Base-by-base conservation (phyloP, 140 eudicot genomes). In the Anethum foeniculum region DNA sequence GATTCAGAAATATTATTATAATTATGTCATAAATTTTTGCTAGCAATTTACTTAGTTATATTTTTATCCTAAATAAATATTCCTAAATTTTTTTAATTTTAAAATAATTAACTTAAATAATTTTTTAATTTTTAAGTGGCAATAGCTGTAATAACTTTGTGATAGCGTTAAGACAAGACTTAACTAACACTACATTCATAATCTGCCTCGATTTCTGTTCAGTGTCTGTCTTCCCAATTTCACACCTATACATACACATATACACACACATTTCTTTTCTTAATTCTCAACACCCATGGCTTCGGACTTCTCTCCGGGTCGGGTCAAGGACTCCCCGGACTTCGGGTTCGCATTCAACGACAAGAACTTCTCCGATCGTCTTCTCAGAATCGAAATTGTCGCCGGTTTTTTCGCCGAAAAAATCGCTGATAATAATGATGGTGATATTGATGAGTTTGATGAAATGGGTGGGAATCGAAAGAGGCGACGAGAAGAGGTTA, bases 311-410 rank as follows among this genome's bases (percentile, higher is more conserved):
- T 75, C 79, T 28, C 65, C 79, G 28, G 75, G 79, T 6, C 32
- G 67, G 25, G 81, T 81, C 12, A n/a, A 21, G 77, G 14, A 43
- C 78, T 36, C 39, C 4, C 11, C 81, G 39, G 76, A 88, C 49
- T 88, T 86, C 23, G 90, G 51, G 4, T 90, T 90, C 58, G 91
- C 94, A 3, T 90, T 88, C 83, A 77, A 88, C 67, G 87, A 90
- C 64, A 82, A 46, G 49, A 90, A 88, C 75, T 90, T 90, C 83
- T 88, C 94, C 36, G 91, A 90, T 72, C 78, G 90, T 65, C 25
- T 81, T 43, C 71, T 90, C 9, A 73, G 80, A 72, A 85, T 90
- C 49, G 89, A 90, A 85, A 86, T 90, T 68, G 13, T 82, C n/a
- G 80, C 87, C 21, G 93, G 82, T 58, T 64, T 49, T 23, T 48